Evolutionary conservation across 208 protist genomes (phyloP).

Genomic region (Acanthamoeba triangularis): DNA sequence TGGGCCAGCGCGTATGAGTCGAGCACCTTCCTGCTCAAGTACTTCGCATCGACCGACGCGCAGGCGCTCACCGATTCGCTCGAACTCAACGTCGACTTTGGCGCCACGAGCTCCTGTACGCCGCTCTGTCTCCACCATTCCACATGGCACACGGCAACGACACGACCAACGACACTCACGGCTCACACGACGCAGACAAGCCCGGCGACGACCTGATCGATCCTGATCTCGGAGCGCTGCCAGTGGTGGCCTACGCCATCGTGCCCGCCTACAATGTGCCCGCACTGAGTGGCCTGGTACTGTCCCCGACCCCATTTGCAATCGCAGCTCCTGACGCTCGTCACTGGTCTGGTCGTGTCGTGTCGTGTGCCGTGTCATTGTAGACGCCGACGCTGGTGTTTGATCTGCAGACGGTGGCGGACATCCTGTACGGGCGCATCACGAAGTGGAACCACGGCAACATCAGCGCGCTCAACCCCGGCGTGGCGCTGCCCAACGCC

Average conservation of each 20-base stretch:
- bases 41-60: background rate
- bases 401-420: background rate
- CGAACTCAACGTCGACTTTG: slow-evolving; percentile 2
- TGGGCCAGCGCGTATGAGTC: background rate
- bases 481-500: background rate
- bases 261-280: background rate
- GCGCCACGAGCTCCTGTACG: slow-evolving; percentile 3
- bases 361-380: background rate
- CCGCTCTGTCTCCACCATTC: background rate
- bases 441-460: slow-evolving; percentile 23
- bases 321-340: background rate
- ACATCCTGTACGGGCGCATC: background rate
- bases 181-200: background rate
- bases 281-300: background rate
- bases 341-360: background rate
- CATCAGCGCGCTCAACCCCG: slow-evolving; percentile 9
- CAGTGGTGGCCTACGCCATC: background rate
- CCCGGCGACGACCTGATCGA: background rate
- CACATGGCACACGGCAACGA: too few species aligned
- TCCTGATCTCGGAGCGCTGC: background rate
- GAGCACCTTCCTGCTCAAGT: slow-evolving; percentile 26
- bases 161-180: background rate
- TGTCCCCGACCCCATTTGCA: background rate
- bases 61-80: background rate
- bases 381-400: background rate